These are phyloP conservation scores for Pleurotus ostreatus DNA, from an alignment of 768 basidiomycete species.

Conservation along the genomic window DNA sequence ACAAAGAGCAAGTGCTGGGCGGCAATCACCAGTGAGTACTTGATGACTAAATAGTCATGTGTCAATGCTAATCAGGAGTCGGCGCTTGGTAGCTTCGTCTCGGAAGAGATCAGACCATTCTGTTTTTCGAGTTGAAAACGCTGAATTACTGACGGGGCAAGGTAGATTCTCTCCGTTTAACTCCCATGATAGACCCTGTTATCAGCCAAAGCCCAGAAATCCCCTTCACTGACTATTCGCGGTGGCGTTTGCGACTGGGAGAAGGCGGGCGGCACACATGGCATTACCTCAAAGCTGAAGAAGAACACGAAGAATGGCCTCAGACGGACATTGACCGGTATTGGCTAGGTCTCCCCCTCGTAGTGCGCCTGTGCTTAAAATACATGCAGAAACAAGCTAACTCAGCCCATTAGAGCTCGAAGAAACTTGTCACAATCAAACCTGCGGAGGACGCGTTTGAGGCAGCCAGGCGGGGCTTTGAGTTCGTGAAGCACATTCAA, in stretches of 20 bases:
- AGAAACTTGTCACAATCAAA: constrained; percentile 48
- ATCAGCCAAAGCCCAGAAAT: background rate
- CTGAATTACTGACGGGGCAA: too few species aligned
- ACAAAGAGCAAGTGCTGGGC: too few species aligned
- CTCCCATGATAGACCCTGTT: background rate
- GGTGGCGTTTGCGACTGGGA: constrained; percentile 73
- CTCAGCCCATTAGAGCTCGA: constrained; percentile 43
- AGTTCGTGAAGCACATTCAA: constrained; percentile 88
- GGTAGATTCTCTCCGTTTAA: background rate
- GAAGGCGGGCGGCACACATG: constrained; percentile 83
- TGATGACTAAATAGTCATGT: too few species aligned
- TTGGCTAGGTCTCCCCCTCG: constrained; percentile 82
- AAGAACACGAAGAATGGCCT: constrained; percentile 56
- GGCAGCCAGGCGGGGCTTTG: constrained; percentile 82
- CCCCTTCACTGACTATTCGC: constrained; percentile 75
- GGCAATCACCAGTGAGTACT: too few species aligned
- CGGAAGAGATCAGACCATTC: too few species aligned
- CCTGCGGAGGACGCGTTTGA: constrained; percentile 60
- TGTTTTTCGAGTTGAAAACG: too few species aligned
- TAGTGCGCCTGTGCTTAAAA: background rate
- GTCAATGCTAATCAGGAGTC: too few species aligned
- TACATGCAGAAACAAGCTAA: background rate
- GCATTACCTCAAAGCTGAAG: constrained; percentile 72
- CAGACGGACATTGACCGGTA: constrained; percentile 83
- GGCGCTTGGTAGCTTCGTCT: too few species aligned